These are phyloP conservation scores for Conticribra weissflogii DNA, from an alignment of 108 stramenopile genomes.

Conservation along the genomic window DNA sequence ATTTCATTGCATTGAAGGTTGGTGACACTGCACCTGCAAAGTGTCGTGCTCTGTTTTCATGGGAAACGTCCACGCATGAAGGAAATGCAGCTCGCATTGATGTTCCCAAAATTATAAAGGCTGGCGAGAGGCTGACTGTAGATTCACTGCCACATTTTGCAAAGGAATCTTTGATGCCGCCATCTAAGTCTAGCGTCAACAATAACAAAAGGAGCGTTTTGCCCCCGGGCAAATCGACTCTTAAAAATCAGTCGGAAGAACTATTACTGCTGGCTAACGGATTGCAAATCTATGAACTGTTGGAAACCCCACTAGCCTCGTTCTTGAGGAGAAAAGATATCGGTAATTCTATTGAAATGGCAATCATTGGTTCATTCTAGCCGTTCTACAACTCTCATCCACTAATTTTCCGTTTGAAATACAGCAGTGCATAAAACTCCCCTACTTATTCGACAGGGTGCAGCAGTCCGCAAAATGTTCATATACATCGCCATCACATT, in stretches of 20 bases:
- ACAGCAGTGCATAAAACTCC: slow-evolving; percentile 50
- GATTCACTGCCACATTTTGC: slow-evolving; percentile 28
- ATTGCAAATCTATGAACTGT: slow-evolving; percentile 62
- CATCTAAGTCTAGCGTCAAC: not conserved
- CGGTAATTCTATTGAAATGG: not conserved
- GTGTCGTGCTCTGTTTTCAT: slow-evolving; percentile 37
- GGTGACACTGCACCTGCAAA: slow-evolving; percentile 76
- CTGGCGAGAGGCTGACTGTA: slow-evolving; percentile 57
- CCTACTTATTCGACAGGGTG: slow-evolving; percentile 62
- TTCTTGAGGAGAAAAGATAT: slow-evolving; percentile 56
- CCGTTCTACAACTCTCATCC: not conserved
- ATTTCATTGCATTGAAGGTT: slow-evolving; percentile 78
- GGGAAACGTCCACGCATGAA: not conserved
- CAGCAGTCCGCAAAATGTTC: slow-evolving; percentile 50
- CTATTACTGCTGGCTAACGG: slow-evolving; percentile 67
- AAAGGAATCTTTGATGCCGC: slow-evolving; percentile 7
- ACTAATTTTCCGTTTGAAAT: not conserved
- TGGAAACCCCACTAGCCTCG: slow-evolving; percentile 69
- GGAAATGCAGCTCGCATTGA: slow-evolving; percentile 3
- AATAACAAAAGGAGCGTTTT: slow-evolving; percentile 10
- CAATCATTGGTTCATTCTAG: not conserved
- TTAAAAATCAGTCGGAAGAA: slow-evolving; percentile 58
- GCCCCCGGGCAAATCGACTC: slow-evolving; percentile 63
- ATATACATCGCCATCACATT: slow-evolving; percentile 39
- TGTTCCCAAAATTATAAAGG: no score